These are phyloP conservation scores for Sherardia arvensis DNA, from an alignment of 257 asterid genomes.

Conservation along the genomic window DNA sequence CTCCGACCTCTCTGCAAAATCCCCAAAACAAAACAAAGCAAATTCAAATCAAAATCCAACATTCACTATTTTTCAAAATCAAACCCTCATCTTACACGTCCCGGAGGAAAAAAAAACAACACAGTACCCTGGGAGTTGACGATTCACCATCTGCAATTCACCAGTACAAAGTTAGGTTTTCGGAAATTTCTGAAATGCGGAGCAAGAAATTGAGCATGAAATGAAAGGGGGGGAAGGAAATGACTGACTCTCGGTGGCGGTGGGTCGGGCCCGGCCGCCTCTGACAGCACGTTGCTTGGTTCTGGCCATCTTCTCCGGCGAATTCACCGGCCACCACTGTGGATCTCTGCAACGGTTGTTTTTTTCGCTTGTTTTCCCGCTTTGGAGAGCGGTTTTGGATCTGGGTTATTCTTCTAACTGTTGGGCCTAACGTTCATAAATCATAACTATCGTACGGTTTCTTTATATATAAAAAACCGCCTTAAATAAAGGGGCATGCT, in stretches of 20 bases:
- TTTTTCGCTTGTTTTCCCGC: not conserved
- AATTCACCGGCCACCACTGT: not conserved
- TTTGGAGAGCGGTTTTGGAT: not conserved
- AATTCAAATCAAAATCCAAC: not conserved
- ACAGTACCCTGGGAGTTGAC: conserved; percentile 24
- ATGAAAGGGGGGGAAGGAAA: not conserved
- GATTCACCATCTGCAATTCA: conserved; percentile 26
- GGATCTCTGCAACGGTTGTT: not conserved
- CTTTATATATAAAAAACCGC: no score
- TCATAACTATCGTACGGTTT: no score
- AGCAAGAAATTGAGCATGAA: not conserved
- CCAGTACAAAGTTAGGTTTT: conserved; percentile 31
- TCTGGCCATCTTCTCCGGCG: conserved; percentile 47
- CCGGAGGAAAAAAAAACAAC: not conserved
- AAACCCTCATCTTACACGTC: not conserved
- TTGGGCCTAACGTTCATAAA: not conserved
- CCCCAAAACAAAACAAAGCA: not conserved
- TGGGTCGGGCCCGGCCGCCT: conserved; percentile 10
- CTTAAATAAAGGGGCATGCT: no score
- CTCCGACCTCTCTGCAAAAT: not conserved
- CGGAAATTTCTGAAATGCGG: not conserved
- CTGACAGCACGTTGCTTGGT: conserved; percentile 30
- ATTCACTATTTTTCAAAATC: no score
- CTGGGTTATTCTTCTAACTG: not conserved
- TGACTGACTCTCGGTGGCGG: conserved; percentile 22